phyloP scores from a whole-genome alignment of 2,329 filamentous ascomycete genomes.

The Chrysosporium queenslandicum region DNA sequence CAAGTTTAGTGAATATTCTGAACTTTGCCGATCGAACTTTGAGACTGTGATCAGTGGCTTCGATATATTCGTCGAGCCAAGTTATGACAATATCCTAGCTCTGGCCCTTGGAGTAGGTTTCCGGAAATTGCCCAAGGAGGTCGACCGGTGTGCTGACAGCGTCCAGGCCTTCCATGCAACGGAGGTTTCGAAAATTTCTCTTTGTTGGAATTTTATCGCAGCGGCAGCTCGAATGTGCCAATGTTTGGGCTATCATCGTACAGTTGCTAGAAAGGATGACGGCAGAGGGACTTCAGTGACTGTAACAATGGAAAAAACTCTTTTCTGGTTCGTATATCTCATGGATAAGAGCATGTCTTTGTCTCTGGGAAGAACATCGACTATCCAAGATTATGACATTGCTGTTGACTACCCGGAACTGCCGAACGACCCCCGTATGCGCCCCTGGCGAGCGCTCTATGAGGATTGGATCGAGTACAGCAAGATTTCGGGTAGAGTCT shows the following conservation, averaged over 20 bases:
- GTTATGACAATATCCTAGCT: conserved; percentile 48
- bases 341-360: conserved; percentile 51
- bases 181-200: conserved; percentile 51
- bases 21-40: conserved; percentile 36
- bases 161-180: conserved; percentile 50
- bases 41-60: conserved; percentile 40
- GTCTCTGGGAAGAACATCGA: conserved; percentile 48
- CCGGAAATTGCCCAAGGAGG: not conserved
- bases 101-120: conserved; percentile 46
- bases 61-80: conserved; percentile 48
- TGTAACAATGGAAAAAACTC: conserved; percentile 22
- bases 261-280: conserved; percentile 22
- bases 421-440: conserved; percentile 13
- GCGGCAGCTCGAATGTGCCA: conserved; percentile 52
- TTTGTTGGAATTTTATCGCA: conserved; percentile 55
- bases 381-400: conserved; percentile 52
- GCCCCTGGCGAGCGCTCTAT: conserved; percentile 40
- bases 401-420: conserved; percentile 38
- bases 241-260: conserved; percentile 52
- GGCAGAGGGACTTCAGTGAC: conserved; percentile 17
- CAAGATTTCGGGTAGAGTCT: conserved; percentile 50
- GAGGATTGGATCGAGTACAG: conserved; percentile 48
- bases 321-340: conserved; percentile 53
- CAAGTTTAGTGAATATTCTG: conserved; percentile 25
- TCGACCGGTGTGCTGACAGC: conserved; percentile 8